Conservation (phyloP, 2,329 filamentous ascomycete species). For the Cladosporium sp. region DNA sequence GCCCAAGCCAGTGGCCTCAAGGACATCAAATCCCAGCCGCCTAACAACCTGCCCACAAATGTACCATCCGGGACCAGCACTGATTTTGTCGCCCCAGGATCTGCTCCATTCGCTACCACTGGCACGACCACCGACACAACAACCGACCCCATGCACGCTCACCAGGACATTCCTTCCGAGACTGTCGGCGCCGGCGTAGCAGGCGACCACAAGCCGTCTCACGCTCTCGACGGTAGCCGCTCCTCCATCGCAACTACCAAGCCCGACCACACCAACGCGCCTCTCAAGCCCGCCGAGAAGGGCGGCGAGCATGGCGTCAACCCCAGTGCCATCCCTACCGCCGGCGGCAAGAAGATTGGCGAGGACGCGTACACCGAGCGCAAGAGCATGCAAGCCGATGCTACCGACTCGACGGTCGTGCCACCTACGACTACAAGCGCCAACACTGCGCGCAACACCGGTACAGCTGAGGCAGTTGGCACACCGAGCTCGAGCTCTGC, state of each 20-base stretch:
- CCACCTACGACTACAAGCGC: neutral
- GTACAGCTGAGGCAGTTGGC: neutral
- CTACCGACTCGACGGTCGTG: neutral
- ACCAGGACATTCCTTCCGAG: neutral
- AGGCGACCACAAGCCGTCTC: neutral
- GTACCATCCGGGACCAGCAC: conserved; percentile 6
- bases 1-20: neutral
- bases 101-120: neutral
- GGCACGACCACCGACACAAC: neutral
- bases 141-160: conserved; percentile 1
- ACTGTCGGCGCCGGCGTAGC: neutral
- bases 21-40: conserved; percentile 2
- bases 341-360: conserved; percentile 15
- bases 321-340: conserved; percentile 16
- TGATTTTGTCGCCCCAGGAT: conserved; percentile 1
- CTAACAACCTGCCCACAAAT: conserved; percentile 5
- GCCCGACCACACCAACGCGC: conserved; percentile 8
- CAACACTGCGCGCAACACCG: conserved; percentile 2
- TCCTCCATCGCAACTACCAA: conserved; percentile 2
- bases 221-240: conserved; percentile 8
- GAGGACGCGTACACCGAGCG: conserved; percentile 10
- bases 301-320: conserved; percentile 12
- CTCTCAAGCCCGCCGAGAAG: conserved; percentile 11
- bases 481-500: no score
- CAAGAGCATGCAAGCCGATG: conserved; percentile 6